Evolutionary conservation across 805 yeast species (phyloP), one percentile per base, ranked within the genome.

Genomic region (Candida broadrunensis): DNA sequence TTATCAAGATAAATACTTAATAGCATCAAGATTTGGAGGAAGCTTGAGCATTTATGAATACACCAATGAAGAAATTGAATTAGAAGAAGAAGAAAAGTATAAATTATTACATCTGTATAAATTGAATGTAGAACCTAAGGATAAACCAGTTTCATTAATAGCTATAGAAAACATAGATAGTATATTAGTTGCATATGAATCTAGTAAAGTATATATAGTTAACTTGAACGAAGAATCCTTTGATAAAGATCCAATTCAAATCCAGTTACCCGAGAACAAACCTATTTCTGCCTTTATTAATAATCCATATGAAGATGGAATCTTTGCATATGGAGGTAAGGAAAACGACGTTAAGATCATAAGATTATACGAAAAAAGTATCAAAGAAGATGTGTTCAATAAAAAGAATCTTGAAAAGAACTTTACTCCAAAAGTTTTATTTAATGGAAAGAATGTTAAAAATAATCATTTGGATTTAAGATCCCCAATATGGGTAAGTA

Each of bases 271-370:
- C 13, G 45, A 50, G 25, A 64, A 61, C 31, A 80, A 73, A 3
- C 78, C 81, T 5, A 57, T 83, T 31, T 63, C 71, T 42, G 60
- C 80, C 27, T 77, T 75, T 54, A 57, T 61, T 11, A 58, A 63
- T 24, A 79, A 79, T 51, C 82, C 81, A 3, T 52, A 58, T 13
- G 71, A 67, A 16, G 57, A 59, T 6, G 76, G 78, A 17, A 58
- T 81, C 2, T 79, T 85, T 60, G 96, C 93, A 1, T 78, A 70
- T 52, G 97, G 97, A 26, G 99, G 98, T 21, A 79, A 87, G 54
- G 95, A 89, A 51, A 80, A 80, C 44, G 90, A 87, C 56, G 63
- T 86, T 4, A 77, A 76, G 38, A 62, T 83, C 16, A 58, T 76
- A 35, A 49, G 65, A 33, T 45, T 78, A 17, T 65, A 62, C 37